Conservation (phyloP, 257 asterid species). For the Lavandula angustifolia region DNA sequence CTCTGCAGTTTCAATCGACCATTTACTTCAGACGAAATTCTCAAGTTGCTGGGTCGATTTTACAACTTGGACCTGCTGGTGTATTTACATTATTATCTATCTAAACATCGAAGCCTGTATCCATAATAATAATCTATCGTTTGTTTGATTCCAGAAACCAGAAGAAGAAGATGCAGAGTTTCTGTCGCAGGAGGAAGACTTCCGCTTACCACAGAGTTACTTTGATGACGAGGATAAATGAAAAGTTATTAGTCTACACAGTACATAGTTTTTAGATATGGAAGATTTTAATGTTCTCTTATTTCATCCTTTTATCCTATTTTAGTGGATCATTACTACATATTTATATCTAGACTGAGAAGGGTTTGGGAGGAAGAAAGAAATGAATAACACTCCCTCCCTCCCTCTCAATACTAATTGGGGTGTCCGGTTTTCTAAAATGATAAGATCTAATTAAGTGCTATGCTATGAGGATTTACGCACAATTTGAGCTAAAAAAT, state of each 20-base stretch:
- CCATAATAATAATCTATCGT: background rate
- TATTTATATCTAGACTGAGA: too few relatives aligned
- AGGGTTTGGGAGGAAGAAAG: conserved; percentile 6
- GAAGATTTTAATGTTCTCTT: conserved; percentile 19
- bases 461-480: too few relatives aligned
- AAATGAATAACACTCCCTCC: conserved; percentile 11
- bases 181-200: conserved; percentile 75
- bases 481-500: too few relatives aligned
- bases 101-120: background rate
- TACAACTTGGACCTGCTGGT: conserved; percentile 97
- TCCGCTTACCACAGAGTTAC: conserved; percentile 77
- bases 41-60: conserved; percentile 86
- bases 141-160: conserved; percentile 57
- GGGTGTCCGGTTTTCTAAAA: background rate
- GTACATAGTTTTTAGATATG: conserved; percentile 31
- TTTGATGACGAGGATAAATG: conserved; percentile 57
- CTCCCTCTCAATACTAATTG: background rate
- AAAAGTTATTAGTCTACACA: conserved; percentile 20
- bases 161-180: conserved; percentile 79
- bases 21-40: conserved; percentile 73
- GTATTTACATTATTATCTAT: conserved; percentile 25
- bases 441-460: too few relatives aligned
- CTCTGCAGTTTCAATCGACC: conserved; percentile 72
- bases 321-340: too few relatives aligned
- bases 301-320: background rate